Conservation (phyloP, 345 rosid genomes). For the Arabis alpina region DNA sequence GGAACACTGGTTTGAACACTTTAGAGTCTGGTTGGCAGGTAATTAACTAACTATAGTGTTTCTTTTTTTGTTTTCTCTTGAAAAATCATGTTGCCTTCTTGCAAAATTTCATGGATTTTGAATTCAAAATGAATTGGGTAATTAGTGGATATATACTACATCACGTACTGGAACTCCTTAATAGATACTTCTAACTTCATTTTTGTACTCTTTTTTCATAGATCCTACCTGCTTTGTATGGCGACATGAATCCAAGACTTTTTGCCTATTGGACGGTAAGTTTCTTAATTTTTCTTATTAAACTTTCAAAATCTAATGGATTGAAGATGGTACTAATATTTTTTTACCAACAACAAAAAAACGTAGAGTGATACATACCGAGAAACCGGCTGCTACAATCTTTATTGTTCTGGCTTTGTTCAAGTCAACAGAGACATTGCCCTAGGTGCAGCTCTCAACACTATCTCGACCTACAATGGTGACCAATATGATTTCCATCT, state of each 20-base stretch:
- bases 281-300: background rate
- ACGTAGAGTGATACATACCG: slow-evolving; percentile 59
- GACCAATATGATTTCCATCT: slow-evolving; percentile 53
- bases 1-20: slow-evolving; percentile 50
- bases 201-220: slow-evolving; percentile 12
- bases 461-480: slow-evolving; percentile 51
- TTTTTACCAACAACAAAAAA: background rate
- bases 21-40: slow-evolving; percentile 80
- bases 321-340: slow-evolving; percentile 3
- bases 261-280: slow-evolving; percentile 32
- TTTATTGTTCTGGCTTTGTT: slow-evolving; percentile 65
- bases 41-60: background rate
- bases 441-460: slow-evolving; percentile 61
- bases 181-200: background rate
- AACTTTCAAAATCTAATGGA: background rate
- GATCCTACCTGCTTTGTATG: slow-evolving; percentile 1
- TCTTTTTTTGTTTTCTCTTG: no score
- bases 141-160: background rate
- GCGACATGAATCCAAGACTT: slow-evolving; percentile 33
- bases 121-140: background rate
- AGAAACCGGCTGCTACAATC: slow-evolving; percentile 70
- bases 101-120: background rate
- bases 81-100: background rate
- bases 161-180: background rate
- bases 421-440: slow-evolving; percentile 60